Evolutionary conservation across 805 yeast genomes (phyloP), one percentile per base, ranked within the genome.

Genomic region (Zygotorulaspora chibaensis): DNA sequence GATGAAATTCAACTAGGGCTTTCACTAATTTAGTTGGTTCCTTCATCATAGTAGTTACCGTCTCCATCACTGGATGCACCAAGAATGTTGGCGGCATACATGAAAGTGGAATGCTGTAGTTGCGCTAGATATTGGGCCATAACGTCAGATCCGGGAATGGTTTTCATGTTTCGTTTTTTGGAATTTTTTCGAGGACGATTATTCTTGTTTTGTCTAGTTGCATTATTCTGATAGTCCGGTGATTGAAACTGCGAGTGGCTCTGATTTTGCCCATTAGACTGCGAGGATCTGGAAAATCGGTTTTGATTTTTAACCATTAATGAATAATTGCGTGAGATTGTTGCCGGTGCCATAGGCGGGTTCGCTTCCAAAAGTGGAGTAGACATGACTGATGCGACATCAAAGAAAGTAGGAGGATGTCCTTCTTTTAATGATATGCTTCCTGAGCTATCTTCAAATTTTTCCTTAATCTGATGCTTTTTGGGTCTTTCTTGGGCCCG

Each of bases 101-200:
- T 61, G 57, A 77, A 63, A 38, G 74, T 73, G 9, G 83, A 83
- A 48, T 80, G 83, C 54, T 81, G 86, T 5, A 83, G 70, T 59
- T 80, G 84, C n/a, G 87, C 85, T 54, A 84, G 69, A 58, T 83
- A 84, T 58, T 83, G 88, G 0, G 87, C 83, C 87, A 84, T 82
- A 10, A 84, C 87, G 54, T 81, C 84, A 0, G 86, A 80, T 2
- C 89, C 88, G 6, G 83, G 72, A 9, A 71, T 64, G 7, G 65
- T 55, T 42, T 48, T 45, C 3, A 39, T 31, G 15, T 35, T 34
- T 12, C 38, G 53, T 27, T 43, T 44, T 38, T 44, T 41, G 12
- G 40, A 20, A 26, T 41, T 35, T 27, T 41, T 46, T 31, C 34
- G 41, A 27, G 46, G 44, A 17, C 38, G 45, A 34, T 11, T 40